Percentiles rank a stretch among this genome's conserved stretches.
These are phyloP conservation scores for Monotropa hypopitys DNA, from an alignment of 179 eudicot genomes.

Conservation along the genomic window DNA sequence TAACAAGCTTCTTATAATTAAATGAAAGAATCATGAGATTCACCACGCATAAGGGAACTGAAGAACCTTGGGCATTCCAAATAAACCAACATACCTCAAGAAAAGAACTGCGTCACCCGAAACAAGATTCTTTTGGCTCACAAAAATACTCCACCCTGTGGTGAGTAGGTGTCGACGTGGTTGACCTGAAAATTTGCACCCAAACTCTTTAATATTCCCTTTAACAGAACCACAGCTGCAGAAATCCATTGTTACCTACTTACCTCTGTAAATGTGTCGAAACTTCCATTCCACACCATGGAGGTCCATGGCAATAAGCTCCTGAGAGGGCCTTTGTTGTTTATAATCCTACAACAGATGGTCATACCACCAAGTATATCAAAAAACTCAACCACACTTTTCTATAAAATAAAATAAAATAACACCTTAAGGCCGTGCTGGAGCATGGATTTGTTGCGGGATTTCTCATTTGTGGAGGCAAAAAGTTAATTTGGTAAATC, in stretches of 20 bases:
- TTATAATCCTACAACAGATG: slow-evolving; percentile 50
- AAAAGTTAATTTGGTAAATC: background rate
- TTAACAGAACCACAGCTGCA: background rate
- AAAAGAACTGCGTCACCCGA: slow-evolving; percentile 90
- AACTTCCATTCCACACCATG: slow-evolving; percentile 89
- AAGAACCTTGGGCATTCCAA: background rate
- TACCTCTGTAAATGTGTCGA: slow-evolving; percentile 89
- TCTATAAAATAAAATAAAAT: background rate
- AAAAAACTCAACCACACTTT: background rate
- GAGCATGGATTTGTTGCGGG: background rate
- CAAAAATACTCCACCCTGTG: slow-evolving; percentile 87
- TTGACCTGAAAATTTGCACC: slow-evolving; percentile 44
- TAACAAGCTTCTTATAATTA: background rate
- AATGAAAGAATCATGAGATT: background rate
- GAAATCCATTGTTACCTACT: background rate
- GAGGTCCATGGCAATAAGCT: slow-evolving; percentile 67
- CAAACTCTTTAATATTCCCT: background rate
- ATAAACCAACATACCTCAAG: slow-evolving; percentile 42
- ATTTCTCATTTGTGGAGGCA: background rate
- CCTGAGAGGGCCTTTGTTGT: slow-evolving; percentile 74
- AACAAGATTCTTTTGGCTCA: slow-evolving; percentile 71
- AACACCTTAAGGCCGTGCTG: background rate
- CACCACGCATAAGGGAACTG: background rate
- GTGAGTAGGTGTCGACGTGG: slow-evolving; percentile 89
- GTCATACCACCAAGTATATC: background rate